phyloP scores from a whole-genome alignment of 1,284 basidiomycete species.

The Heliocybe sulcata region DNA sequence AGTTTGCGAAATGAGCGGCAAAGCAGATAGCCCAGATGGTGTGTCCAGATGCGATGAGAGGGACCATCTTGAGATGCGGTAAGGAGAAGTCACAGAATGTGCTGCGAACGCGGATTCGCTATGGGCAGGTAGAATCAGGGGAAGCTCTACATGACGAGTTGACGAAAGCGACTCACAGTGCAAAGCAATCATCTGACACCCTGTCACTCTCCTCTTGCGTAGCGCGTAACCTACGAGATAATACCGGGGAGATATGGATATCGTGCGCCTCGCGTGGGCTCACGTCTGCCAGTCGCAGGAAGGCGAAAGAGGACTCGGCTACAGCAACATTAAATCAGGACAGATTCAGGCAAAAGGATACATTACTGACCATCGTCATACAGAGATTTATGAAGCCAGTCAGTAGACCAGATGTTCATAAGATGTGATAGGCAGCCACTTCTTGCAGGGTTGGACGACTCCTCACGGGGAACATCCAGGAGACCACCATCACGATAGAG shows the following conservation, averaged over 20 bases:
- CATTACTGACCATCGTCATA: slow-evolving; percentile 50
- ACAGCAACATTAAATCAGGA: slow-evolving; percentile 1
- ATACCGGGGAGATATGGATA: slow-evolving; percentile 49
- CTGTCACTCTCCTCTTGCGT: slow-evolving; percentile 37
- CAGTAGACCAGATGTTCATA: slow-evolving; percentile 89
- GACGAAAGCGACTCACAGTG: slow-evolving; percentile 32
- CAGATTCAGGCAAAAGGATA: background rate
- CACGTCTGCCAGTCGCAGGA: slow-evolving; percentile 64
- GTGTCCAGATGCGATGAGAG: slow-evolving; percentile 27
- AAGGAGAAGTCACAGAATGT: slow-evolving; percentile 23
- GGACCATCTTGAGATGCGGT: slow-evolving; percentile 24
- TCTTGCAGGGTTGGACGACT: slow-evolving; percentile 47
- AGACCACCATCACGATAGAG: slow-evolving; percentile 81
- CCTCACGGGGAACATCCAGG: slow-evolving; percentile 58
- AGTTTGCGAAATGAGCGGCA: slow-evolving; percentile 53
- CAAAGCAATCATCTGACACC: slow-evolving; percentile 36
- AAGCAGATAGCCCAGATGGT: slow-evolving; percentile 42
- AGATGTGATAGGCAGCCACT: slow-evolving; percentile 62
- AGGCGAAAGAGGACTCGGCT: slow-evolving; percentile 55
- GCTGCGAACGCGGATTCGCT: slow-evolving; percentile 60
- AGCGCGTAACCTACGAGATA: slow-evolving; percentile 44
- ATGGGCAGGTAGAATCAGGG: slow-evolving; percentile 9
- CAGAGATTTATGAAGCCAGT: slow-evolving; percentile 73
- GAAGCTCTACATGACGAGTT: slow-evolving; percentile 6
- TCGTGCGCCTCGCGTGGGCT: slow-evolving; percentile 59